A percentile compares a stretch with the other conserved stretches of the same genome.
Evolutionary conservation across 2,329 filamentous ascomycete species (phyloP).

Genomic region (Elsinoe australis): DNA sequence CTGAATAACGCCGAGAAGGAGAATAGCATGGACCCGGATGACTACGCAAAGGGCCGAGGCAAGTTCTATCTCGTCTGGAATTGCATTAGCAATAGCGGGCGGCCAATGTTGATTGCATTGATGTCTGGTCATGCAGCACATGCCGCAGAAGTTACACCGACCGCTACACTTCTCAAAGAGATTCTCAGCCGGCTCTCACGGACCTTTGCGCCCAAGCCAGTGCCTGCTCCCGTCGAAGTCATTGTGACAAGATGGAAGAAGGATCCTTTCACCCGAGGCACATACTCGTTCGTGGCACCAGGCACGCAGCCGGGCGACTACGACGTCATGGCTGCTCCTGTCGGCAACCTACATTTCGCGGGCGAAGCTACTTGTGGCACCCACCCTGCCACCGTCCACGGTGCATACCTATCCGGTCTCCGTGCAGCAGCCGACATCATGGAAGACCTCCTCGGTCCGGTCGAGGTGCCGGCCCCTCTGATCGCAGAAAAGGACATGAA

Average conservation of each 20-base stretch:
- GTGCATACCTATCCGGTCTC: constrained; percentile 87
- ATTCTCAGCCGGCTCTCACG: constrained; percentile 69
- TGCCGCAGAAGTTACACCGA: constrained; percentile 69
- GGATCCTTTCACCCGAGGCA: constrained; percentile 85
- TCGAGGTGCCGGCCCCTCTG: constrained; percentile 67
- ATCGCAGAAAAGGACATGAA: constrained; percentile 50
- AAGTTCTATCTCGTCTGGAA: constrained; percentile 99
- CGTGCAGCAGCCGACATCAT: constrained; percentile 82
- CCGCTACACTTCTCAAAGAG: constrained; percentile 69
- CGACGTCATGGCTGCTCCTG: constrained; percentile 73
- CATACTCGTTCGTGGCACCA: constrained; percentile 88
- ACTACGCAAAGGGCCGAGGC: constrained; percentile 73
- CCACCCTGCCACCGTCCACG: constrained; percentile 93
- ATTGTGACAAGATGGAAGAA: constrained; percentile 89
- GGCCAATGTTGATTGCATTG: constrained; percentile 76
- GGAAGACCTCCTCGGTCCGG: constrained; percentile 70
- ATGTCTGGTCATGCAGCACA: constrained; percentile 95
- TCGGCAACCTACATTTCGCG: constrained; percentile 88
- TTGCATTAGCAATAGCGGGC: constrained; percentile 77
- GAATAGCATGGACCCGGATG: constrained; percentile 66
- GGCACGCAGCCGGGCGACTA: constrained; percentile 81
- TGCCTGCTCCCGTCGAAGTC: constrained; percentile 74
- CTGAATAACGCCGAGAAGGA: constrained; percentile 64
- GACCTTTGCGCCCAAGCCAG: constrained; percentile 56
- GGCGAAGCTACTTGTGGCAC: constrained; percentile 94